Base-by-base conservation (phyloP, 352 stramenopile genomes). In the Phytophthora pinifolia region DNA sequence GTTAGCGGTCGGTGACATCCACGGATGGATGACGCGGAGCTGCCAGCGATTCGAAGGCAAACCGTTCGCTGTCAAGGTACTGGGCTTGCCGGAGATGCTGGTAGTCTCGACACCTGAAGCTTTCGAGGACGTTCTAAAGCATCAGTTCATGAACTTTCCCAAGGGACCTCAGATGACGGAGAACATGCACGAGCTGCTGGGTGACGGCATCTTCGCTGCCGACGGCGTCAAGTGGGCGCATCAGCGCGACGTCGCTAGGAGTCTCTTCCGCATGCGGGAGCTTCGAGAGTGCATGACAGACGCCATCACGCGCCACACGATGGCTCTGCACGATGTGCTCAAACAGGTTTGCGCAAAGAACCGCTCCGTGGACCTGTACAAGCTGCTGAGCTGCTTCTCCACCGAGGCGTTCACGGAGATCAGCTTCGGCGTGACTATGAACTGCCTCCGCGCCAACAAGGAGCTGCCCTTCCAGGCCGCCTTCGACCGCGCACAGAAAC, bases 161-260 rank as follows among this genome's bases (percentile, higher is more conserved):
- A 95, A 95, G 50, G 79, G 80, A 2, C 38, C 46, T 15, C 47
- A 62, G 18, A 42, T 68, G 9, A 50, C 45, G 17, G 60, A 71
- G 18, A 67, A 64, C 29, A 38, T 87, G 43, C 35, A 47, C 8
- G 74, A 89, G 20, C 34, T 94, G 14, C 56, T 94, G 2, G 79
- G 83, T 43, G 46, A 77, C 15, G 85, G 83, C 43, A 88, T 95
- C 50, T 89, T 95, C 43, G 58, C 59, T 8, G 60, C 70, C 9
- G 83, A 95, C 46, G 77, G 75, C 8, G 50, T 68, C 17, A 56
- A 53, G 22, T 95, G 83, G 85, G 60, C 70, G 10, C 62, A 83
- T 22, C 81, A 95, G 46, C 79, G 85, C 38, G 91, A 93, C 60
- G 76, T 68, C 2, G 78, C 86, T 44, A 91, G 75, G 20, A 80